Percentiles rank a stretch among this genome's conserved stretches.
phyloP scores from a whole-genome alignment of 768 basidiomycete species.

The Basidioascus undulatus region DNA sequence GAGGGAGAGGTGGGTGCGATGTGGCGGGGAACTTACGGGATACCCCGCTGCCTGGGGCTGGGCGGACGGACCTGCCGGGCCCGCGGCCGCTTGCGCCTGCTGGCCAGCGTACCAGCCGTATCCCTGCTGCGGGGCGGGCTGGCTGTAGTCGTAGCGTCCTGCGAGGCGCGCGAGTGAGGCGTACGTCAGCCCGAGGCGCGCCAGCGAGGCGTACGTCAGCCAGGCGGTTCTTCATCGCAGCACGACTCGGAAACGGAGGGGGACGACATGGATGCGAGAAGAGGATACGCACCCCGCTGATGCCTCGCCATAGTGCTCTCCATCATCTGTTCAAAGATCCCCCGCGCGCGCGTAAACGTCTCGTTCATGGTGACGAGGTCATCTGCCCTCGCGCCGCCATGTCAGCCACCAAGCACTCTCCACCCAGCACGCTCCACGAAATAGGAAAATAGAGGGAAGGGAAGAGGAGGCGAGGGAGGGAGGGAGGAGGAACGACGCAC shows the following conservation, averaged over 20 bases:
- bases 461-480: not conserved
- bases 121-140: not conserved
- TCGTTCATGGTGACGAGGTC: constrained; percentile 89
- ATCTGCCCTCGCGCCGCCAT: constrained; percentile 28
- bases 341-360: constrained; percentile 65
- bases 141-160: constrained; percentile 1
- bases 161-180: not conserved
- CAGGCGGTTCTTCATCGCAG: not conserved
- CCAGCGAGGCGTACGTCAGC: not conserved
- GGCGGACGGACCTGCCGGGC: not conserved
- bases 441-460: not conserved
- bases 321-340: constrained; percentile 83
- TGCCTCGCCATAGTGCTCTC: constrained; percentile 64
- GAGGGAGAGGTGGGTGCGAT: not conserved
- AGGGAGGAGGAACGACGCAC: constrained; percentile 16
- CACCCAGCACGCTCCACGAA: not conserved
- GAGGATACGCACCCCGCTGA: constrained; percentile 28
- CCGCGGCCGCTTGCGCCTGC: not conserved
- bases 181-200: not conserved
- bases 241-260: not conserved
- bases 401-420: not conserved
- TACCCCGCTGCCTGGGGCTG: not conserved
- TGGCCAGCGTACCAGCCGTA: not conserved
- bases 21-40: not conserved
- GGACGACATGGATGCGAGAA: not conserved